Conservation (phyloP, 2,329 filamentous ascomycete species). For the Sarocladium oryzae region DNA sequence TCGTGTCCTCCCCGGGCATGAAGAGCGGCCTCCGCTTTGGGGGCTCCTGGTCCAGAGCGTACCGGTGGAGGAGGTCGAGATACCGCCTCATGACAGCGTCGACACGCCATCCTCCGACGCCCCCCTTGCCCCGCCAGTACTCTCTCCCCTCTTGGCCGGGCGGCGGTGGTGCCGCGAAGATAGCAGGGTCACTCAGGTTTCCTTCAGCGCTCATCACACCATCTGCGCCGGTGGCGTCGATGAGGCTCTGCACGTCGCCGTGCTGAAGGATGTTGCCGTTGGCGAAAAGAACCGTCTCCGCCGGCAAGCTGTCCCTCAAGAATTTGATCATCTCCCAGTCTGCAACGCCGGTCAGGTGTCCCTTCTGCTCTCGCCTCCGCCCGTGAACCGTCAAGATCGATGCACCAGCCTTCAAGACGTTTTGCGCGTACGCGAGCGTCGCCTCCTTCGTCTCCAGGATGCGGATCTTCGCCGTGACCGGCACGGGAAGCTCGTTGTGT, state of each 20-base stretch:
- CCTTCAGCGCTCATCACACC: conserved; percentile 95
- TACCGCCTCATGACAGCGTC: conserved; percentile 86
- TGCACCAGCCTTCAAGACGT: conserved; percentile 79
- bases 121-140: conserved; percentile 78
- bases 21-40: conserved; percentile 69
- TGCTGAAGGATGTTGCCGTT: conserved; percentile 89
- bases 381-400: conserved; percentile 94
- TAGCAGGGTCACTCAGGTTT: conserved; percentile 82
- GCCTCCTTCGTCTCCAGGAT: conserved; percentile 81
- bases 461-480: conserved; percentile 91
- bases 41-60: conserved; percentile 61
- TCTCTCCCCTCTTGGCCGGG: conserved; percentile 63
- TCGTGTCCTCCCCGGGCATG: conserved; percentile 50
- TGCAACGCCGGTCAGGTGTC: conserved; percentile 86
- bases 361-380: conserved; percentile 83
- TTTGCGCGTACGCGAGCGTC: conserved; percentile 83
- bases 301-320: conserved; percentile 73
- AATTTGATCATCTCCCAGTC: conserved; percentile 86
- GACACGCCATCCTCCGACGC: conserved; percentile 77
- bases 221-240: conserved; percentile 81
- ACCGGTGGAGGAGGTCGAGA: conserved; percentile 78
- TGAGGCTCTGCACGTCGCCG: conserved; percentile 68
- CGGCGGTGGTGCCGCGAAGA: conserved; percentile 67
- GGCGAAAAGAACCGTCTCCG: conserved; percentile 88
- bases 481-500: conserved; percentile 69